Evolutionary conservation across 1,284 basidiomycete species (phyloP).

Genomic region (Ceraceosorus bombacis): DNA sequence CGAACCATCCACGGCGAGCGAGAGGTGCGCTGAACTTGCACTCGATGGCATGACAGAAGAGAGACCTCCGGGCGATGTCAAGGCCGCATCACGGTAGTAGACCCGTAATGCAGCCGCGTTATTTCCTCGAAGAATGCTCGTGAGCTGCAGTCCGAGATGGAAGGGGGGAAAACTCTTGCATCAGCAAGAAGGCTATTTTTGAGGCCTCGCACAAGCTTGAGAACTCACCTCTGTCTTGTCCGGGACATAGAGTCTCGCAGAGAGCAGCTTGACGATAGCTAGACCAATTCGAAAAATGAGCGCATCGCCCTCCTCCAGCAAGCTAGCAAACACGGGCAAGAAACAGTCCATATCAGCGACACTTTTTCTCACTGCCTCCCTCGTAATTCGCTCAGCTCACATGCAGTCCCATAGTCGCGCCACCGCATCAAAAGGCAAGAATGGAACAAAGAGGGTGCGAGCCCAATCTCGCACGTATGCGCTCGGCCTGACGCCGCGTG

Average conservation of each 20-base stretch:
- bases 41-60: not conserved
- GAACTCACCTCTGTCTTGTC: conserved; percentile 20
- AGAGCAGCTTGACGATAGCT: conserved; percentile 35
- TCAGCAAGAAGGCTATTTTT: no score
- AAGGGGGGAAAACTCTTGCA: not conserved
- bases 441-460: conserved; percentile 25
- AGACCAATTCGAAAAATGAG: conserved; percentile 34
- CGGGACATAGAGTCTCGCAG: conserved; percentile 35
- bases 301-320: conserved; percentile 36
- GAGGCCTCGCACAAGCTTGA: not conserved
- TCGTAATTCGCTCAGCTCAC: conserved; percentile 4
- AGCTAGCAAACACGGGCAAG: conserved; percentile 3
- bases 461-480: conserved; percentile 35
- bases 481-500: conserved; percentile 22
- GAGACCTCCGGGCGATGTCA: conserved; percentile 1
- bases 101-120: conserved; percentile 32
- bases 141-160: conserved; percentile 15
- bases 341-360: not conserved
- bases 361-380: not conserved
- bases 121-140: conserved; percentile 27
- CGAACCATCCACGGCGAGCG: no score
- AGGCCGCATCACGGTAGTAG: conserved; percentile 19
- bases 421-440: conserved; percentile 37
- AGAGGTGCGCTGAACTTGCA: no score
- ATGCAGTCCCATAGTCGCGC: conserved; percentile 41